These are phyloP conservation scores for Poterioochromonas sp. DNA, from an alignment of 352 stramenopile species.

Conservation along the genomic window DNA sequence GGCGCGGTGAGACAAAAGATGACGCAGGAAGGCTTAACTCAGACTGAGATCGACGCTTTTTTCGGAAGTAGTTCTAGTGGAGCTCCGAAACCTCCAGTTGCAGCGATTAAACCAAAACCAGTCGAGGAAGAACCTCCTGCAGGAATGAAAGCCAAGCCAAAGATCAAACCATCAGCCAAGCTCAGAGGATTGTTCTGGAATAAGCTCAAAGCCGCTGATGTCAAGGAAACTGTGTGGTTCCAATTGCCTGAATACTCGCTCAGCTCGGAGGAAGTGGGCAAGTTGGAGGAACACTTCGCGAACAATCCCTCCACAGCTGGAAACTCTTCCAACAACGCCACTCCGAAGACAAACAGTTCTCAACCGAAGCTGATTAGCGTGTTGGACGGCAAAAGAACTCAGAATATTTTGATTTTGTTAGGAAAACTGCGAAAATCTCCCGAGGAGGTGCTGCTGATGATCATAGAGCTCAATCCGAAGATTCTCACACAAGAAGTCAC, in stretches of 20 bases:
- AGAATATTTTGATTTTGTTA: conserved; percentile 5
- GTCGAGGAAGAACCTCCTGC: neutral
- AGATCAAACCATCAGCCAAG: neutral
- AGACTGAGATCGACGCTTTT: neutral
- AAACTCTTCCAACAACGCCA: neutral
- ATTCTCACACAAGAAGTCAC: neutral
- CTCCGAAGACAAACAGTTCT: neutral
- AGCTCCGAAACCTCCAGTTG: neutral
- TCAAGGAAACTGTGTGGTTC: neutral
- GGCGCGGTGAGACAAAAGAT: neutral
- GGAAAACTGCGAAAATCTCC: conserved; percentile 12
- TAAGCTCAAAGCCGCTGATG: neutral
- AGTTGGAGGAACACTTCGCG: neutral
- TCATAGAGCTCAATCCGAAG: neutral
- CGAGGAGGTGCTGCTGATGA: neutral
- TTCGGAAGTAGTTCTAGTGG: neutral
- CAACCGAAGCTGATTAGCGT: neutral
- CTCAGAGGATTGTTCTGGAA: conserved; percentile 21
- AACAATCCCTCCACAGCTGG: neutral
- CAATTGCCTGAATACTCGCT: neutral
- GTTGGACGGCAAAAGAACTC: conserved; percentile 17
- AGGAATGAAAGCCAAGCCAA: conserved; percentile 8
- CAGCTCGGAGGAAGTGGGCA: neutral
- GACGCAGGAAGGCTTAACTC: neutral
- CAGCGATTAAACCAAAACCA: neutral